Evolutionary conservation across 179 eudicot genomes (phyloP).

Genomic region (Beta corolliflora): DNA sequence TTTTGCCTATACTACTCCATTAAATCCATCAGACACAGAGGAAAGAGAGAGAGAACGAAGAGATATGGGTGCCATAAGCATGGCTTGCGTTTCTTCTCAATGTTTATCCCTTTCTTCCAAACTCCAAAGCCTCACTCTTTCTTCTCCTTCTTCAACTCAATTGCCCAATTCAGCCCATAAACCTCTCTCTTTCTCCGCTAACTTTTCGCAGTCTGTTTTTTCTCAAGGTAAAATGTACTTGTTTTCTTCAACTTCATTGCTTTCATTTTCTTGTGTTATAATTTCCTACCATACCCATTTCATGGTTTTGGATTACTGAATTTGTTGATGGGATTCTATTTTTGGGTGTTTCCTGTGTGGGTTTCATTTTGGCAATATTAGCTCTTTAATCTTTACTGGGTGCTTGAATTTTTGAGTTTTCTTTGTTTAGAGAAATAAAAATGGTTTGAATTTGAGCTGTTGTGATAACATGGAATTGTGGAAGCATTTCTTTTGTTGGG

Average conservation of each 20-base stretch:
- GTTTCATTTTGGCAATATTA: not conserved
- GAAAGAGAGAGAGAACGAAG: not conserved
- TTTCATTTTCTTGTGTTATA: not conserved
- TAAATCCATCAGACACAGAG: constrained; percentile 2
- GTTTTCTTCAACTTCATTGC: not conserved
- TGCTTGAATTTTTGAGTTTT: not conserved
- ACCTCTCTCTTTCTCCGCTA: constrained; percentile 60
- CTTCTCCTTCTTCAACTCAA: constrained; percentile 28
- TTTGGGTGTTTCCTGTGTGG: not conserved
- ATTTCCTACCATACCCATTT: not conserved
- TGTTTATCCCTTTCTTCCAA: constrained; percentile 40
- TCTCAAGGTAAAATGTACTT: constrained; percentile 47
- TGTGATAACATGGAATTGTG: not conserved
- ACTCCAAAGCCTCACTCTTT: constrained; percentile 41
- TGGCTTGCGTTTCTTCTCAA: constrained; percentile 31
- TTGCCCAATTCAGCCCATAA: constrained; percentile 29
- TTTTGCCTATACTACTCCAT: not conserved
- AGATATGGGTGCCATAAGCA: constrained; percentile 32
- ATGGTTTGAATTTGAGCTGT: not conserved
- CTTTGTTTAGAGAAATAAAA: not conserved
- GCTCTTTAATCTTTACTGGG: too few relatives aligned
- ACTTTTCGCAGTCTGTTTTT: constrained; percentile 42
- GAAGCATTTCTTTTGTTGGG: too few relatives aligned
- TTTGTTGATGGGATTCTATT: not conserved
- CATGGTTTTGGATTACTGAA: not conserved